Evolutionary conservation across 129 eudicot species (phyloP).

Genomic region (Centella asiatica): DNA sequence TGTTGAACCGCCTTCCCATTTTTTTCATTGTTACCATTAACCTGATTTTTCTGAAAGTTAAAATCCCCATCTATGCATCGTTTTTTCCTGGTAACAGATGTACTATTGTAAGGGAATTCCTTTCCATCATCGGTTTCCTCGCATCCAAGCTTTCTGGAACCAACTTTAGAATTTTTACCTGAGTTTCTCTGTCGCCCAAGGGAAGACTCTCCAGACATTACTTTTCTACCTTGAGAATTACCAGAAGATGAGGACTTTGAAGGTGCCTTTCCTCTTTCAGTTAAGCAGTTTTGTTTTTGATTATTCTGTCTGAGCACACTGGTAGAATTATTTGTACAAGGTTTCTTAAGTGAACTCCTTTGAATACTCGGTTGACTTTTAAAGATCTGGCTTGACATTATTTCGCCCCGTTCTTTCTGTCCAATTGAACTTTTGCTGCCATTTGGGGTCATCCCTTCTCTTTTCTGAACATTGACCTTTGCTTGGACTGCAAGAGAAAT

Average conservation of each 20-base stretch:
- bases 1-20: conserved; percentile 18
- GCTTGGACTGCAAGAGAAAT: conserved; percentile 91
- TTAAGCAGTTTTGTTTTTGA: conserved; percentile 71
- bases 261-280: conserved; percentile 49
- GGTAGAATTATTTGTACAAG: conserved; percentile 31
- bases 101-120: conserved; percentile 31
- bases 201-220: conserved; percentile 30
- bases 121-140: conserved; percentile 33
- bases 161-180: conserved; percentile 28
- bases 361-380: conserved; percentile 38
- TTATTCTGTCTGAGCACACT: conserved; percentile 66
- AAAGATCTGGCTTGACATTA: conserved; percentile 22
- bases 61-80: conserved; percentile 49
- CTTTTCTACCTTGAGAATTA: conserved; percentile 37
- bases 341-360: conserved; percentile 40
- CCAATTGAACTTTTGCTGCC: conserved; percentile 16
- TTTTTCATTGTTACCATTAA: conserved; percentile 8
- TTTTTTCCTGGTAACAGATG: conserved; percentile 48
- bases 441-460: conserved; percentile 53
- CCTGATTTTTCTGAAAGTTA: conserved; percentile 27
- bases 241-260: conserved; percentile 33
- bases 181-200: conserved; percentile 29
- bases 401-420: conserved; percentile 27
- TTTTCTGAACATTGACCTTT: conserved; percentile 83
- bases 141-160: conserved; percentile 31